A percentile compares a stretch with the other conserved stretches of the same genome.
phyloP scores from a whole-genome alignment of 2,329 filamentous ascomycete species.

The Neospermospora avenae region DNA sequence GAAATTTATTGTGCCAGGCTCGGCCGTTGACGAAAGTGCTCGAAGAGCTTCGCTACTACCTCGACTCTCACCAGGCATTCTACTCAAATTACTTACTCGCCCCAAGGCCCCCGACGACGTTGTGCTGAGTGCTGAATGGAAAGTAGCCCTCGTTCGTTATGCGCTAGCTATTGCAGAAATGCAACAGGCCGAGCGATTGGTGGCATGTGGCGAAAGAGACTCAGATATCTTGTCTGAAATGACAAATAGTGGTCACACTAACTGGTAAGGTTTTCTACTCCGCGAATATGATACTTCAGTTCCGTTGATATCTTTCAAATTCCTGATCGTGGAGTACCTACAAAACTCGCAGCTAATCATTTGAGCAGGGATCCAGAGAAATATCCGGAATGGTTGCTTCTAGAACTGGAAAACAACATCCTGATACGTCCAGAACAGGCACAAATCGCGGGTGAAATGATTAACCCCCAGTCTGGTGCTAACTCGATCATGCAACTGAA shows the following conservation, averaged over 20 bases:
- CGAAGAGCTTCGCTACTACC: conserved; percentile 25
- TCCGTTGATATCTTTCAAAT: not conserved
- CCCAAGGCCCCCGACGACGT: not conserved
- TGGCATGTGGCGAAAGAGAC: conserved; percentile 26
- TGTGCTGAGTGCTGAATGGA: conserved; percentile 15
- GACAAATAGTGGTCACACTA: conserved; percentile 49
- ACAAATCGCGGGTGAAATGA: conserved; percentile 56
- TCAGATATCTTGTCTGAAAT: conserved; percentile 42
- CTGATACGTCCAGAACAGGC: conserved; percentile 51
- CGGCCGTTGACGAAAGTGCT: conserved; percentile 36
- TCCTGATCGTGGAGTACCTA: not conserved
- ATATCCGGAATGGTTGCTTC: conserved; percentile 57
- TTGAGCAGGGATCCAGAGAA: conserved; percentile 36
- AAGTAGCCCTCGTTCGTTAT: conserved; percentile 16
- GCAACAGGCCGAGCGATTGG: conserved; percentile 37
- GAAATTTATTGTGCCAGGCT: conserved; percentile 25
- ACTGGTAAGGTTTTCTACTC: conserved; percentile 44
- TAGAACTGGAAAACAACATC: conserved; percentile 63
- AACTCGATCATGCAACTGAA: conserved; percentile 64
- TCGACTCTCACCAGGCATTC: conserved; percentile 15
- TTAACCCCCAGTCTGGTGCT: conserved; percentile 33
- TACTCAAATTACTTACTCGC: conserved; percentile 17
- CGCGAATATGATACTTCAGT: not conserved
- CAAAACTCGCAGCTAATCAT: not conserved
- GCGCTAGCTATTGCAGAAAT: conserved; percentile 20